Base-by-base conservation (phyloP, 345 rosid species). In the Acer yangbiense region DNA sequence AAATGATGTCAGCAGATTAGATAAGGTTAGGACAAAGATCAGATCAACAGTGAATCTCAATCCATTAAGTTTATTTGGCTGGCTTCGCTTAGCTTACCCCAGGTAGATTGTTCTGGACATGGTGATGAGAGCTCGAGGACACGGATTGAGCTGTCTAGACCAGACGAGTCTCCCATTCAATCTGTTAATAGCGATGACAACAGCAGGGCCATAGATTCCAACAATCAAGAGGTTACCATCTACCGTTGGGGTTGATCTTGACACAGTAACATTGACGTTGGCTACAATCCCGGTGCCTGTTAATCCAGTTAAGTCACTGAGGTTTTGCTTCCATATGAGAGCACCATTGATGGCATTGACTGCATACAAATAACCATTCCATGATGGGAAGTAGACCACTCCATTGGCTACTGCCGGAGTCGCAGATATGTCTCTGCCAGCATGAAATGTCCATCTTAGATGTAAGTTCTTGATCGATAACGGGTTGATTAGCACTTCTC, bases 341-440 rank as follows among this genome's bases (percentile, higher is more conserved):
- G 65, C 68, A 25, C 92, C 92, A 25, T 20, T 76, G 46, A 78
- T 60, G 12, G 92, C 90, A 13, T 76, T 79, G n/a, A 89, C 83
- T 2, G 93, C 91, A 55, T 85, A 86, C 32, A 90, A 21, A 54
- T 73, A 77, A 2, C 90, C 91, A 72, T 90, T 90, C 91, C 90
- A 90, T 12, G 85, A 79, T 10, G 91, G 90, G 60, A 88, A 86
- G 66, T 86, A 88, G 32, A 86, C 85, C 2, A 76, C 80, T 14
- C 85, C 86, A 6, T 80, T 14, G 17, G 82, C 82, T 9, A 87
- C 16, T 4, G 91, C 90, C 0, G 88, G 90, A 48, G 90, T 88
- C 52, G 85, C 88, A 2, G 86, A 72, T 39, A 83, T 88, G 72
- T 90, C 86, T 61, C 73, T 83, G 23, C 93, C 91, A 7, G 91